Conservation (phyloP, 441 rosid genomes). For the Populus hybrid region DNA sequence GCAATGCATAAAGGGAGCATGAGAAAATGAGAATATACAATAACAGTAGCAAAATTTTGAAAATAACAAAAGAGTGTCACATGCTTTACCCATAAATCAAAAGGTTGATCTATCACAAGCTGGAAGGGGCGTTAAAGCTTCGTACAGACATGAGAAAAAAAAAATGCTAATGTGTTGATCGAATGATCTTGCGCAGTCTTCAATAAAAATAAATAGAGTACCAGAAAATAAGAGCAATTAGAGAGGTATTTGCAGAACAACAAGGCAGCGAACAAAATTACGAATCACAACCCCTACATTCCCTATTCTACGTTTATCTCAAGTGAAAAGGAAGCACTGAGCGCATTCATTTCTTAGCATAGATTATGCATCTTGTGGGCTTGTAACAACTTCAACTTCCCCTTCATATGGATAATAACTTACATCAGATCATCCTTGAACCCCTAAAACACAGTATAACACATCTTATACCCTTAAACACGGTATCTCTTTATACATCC, state of each 20-base stretch:
- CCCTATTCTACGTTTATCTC: not conserved
- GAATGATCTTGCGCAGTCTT: not conserved
- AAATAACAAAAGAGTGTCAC: not conserved
- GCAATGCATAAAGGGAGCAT: not conserved
- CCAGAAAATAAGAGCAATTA: not conserved
- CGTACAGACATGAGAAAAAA: not conserved
- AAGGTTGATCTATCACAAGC: not conserved
- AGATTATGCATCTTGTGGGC: not conserved
- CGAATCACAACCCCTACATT: not conserved
- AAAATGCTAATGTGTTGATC: not conserved
- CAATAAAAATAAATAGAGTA: not conserved
- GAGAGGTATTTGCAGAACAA: not conserved
- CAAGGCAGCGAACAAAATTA: not conserved
- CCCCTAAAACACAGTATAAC: not conserved
- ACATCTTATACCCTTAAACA: not conserved
- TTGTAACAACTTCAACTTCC: not conserved
- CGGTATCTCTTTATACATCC: not conserved
- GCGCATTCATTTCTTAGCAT: not conserved
- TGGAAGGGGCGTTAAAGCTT: not conserved
- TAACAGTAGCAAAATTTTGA: not conserved
- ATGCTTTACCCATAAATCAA: not conserved
- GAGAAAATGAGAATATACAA: not conserved
- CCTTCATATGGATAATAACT: not conserved
- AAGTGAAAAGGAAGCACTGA: not conserved
- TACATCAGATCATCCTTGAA: not conserved